Base-by-base conservation (phyloP, 2,329 filamentous ascomycete genomes). In the Sporothrix pseudoabietina region DNA sequence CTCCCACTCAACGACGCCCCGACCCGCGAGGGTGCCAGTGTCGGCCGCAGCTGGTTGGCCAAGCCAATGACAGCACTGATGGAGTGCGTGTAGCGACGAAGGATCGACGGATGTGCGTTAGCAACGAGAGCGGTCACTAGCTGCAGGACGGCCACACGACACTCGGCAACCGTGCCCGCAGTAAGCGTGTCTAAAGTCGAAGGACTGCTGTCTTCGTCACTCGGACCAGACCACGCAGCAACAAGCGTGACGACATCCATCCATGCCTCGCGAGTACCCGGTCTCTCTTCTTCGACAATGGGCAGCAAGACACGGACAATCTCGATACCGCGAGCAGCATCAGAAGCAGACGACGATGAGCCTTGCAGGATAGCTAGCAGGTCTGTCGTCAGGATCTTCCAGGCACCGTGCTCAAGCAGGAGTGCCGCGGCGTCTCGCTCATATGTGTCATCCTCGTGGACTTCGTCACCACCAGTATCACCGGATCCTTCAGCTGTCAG, bases 271-370 rank as follows among this genome's bases (percentile, higher is more conserved):
- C 82, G 80, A 4, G 71, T 35, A 19, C 82, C 83, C 0, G 80
- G 79, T 0, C 79, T 78, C 75, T 85, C 83, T 47, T 81, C 79
- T 77, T 90, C 87, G 1, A 84, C 82, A 7, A 90, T 78, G 1
- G 83, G 82, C 16, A 89, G 81, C 5, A 91, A 80, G 1, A 89
- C 80, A 1, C 87, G 84, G 12, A 90, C 83, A 55, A 89, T 85
- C 74, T 90, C 87, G 35, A 86, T 81, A 3, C 87, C 89, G 16
- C 39, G 19, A 1, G 57, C 5, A 22, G 65, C 12, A 14, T 63
- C 7, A 10, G 4, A 5, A 14, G 71, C 12, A 30, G n/a, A 16
- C 55, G 32, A n/a, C 8, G 44, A 2, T 8, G 32, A 2, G 2
- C 61, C 22, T n/a, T 73, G 59, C 0, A 89, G 77, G 8, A 86